Conservation (phyloP, 345 rosid species). For the Orychophragmus violaceus region DNA sequence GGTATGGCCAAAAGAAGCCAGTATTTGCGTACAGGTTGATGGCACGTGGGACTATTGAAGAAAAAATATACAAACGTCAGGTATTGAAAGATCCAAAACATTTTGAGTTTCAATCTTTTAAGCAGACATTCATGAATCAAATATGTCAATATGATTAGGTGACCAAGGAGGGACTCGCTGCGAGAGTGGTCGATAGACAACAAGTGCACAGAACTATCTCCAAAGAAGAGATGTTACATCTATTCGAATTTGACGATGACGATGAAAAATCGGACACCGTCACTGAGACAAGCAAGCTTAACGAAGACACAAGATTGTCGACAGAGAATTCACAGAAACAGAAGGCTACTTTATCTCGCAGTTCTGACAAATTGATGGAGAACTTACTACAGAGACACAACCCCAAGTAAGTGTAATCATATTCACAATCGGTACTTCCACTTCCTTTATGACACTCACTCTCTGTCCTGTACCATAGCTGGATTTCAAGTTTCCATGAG, state of each 20-base stretch:
- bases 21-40: slow-evolving; percentile 92
- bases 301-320: slow-evolving; percentile 28
- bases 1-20: slow-evolving; percentile 98
- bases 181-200: slow-evolving; percentile 99
- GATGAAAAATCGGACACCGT: slow-evolving; percentile 66
- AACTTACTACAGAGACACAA: slow-evolving; percentile 62
- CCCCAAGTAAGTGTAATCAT: slow-evolving; percentile 49
- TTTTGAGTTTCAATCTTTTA: neutral
- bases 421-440: neutral
- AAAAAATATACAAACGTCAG: slow-evolving; percentile 97
- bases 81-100: slow-evolving; percentile 35
- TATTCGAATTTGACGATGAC: slow-evolving; percentile 94
- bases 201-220: slow-evolving; percentile 95
- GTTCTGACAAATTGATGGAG: slow-evolving; percentile 93
- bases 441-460: neutral
- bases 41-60: slow-evolving; percentile 99
- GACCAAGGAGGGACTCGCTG: slow-evolving; percentile 98
- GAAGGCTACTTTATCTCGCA: slow-evolving; percentile 43
- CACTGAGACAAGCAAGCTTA: slow-evolving; percentile 37
- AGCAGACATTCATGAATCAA: slow-evolving; percentile 6
- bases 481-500: slow-evolving; percentile 92
- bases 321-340: slow-evolving; percentile 46
- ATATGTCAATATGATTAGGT: slow-evolving; percentile 52
- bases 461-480: slow-evolving; percentile 37
- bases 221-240: slow-evolving; percentile 97